Conservation (phyloP, 495 filamentous ascomycete species). For the Sordaria brevicollis region DNA sequence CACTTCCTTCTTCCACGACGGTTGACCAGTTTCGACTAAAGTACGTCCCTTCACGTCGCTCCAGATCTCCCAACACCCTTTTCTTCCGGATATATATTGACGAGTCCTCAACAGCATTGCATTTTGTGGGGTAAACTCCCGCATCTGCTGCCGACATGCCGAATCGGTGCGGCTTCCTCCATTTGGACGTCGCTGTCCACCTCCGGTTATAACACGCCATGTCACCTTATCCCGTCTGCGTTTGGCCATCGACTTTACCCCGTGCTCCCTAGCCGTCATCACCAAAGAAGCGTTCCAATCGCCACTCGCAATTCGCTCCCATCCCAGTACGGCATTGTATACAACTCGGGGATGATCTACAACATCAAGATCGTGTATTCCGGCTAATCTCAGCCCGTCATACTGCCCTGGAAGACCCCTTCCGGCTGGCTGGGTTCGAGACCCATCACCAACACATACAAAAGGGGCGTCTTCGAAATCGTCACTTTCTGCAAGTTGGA, state of each 20-base stretch:
- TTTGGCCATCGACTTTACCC: not conserved
- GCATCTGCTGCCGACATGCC: not conserved
- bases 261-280: not conserved
- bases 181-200: not conserved
- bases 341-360: not conserved
- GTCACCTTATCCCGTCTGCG: not conserved
- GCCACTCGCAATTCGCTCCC: not conserved
- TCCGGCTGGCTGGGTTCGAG: not conserved
- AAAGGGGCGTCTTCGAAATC: not conserved
- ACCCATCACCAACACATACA: not conserved
- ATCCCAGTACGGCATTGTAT: not conserved
- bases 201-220: not conserved
- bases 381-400: not conserved
- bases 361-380: not conserved
- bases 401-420: not conserved
- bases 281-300: not conserved
- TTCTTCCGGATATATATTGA: not conserved
- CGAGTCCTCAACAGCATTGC: not conserved
- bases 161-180: not conserved
- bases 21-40: not conserved
- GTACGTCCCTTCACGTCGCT: not conserved
- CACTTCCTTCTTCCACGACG: not conserved
- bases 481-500: not conserved
- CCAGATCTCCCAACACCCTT: not conserved
- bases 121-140: not conserved